These are phyloP conservation scores for Henckelia pumila DNA, from an alignment of 257 asterid genomes.

Conservation along the genomic window DNA sequence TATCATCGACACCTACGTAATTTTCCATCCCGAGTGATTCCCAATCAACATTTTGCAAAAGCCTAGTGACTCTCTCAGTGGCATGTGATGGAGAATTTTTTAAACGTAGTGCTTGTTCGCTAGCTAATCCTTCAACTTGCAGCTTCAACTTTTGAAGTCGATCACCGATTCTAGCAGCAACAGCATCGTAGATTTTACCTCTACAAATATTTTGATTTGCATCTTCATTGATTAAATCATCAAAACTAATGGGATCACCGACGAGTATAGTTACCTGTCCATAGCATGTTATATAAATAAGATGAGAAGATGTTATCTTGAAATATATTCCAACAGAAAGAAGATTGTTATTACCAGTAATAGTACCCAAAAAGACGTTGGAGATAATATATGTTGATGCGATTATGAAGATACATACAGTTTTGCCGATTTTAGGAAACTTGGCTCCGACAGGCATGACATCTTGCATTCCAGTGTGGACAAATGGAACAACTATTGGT, in stretches of 20 bases:
- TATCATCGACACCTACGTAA: conserved; percentile 28
- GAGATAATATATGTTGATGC: background rate
- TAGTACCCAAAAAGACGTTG: background rate
- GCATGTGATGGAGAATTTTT: conserved; percentile 29
- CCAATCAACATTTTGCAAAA: conserved; percentile 63
- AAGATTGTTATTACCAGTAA: background rate
- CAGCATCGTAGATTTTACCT: conserved; percentile 69
- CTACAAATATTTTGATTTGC: conserved; percentile 44
- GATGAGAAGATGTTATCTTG: conserved; percentile 1
- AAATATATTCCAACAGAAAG: background rate
- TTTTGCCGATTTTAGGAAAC: conserved; percentile 81
- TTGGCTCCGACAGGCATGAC: conserved; percentile 92
- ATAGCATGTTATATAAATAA: background rate
- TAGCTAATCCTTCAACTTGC: conserved; percentile 61
- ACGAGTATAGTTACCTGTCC: conserved; percentile 81
- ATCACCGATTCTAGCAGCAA: conserved; percentile 63
- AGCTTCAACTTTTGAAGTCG: conserved; percentile 57
- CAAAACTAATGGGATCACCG: conserved; percentile 81
- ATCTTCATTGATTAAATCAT: conserved; percentile 49
- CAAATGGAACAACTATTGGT: conserved; percentile 86
- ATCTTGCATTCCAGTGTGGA: conserved; percentile 90
- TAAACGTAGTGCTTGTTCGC: conserved; percentile 39
- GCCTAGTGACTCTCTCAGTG: conserved; percentile 45
- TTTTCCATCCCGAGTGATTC: conserved; percentile 59
- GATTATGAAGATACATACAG: conserved; percentile 37